Base-by-base conservation (phyloP, 2,329 filamentous ascomycete species). In the Diplodia mutila region DNA sequence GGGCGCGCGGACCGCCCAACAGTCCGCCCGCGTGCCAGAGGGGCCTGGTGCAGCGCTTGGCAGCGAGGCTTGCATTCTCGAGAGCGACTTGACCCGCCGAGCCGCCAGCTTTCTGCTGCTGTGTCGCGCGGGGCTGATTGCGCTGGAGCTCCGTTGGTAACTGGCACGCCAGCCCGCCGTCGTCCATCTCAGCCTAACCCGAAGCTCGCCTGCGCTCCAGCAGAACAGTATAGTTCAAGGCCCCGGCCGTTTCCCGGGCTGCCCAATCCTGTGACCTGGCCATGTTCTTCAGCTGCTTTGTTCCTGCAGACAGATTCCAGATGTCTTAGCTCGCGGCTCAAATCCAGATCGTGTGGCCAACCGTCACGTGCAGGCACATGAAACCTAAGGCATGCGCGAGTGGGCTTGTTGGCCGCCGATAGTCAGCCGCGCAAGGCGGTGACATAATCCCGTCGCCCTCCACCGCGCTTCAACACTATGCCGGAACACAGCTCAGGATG, bases 401-500 rank as follows among this genome's bases (percentile, higher is more conserved):
- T n/a, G 48, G 29, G 18, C 9, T 37, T 37, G 34, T 37, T 37
- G 34, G 34, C 34, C 61, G 51, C 32, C 48, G 48, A 29, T 42
- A 14, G 49, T 23, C 32, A 39, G 14, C 61, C 37, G 61, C 27
- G 23, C 48, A n/a, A 16, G 5, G 34, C 46, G n/a, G n/a, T 68
- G 42, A 61, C 55, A 48, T 49, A 64, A 48, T 52, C 18, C 39
- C 49, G 39, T 48, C 21, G n/a, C 16, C 29, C 37, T 65, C 57
- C 57, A 42, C 49, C 57, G 21, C 59, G 46, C 34, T 42, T 34
- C 53, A 37, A 55, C 16, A 68, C 23, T 7, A 68, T 66, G 64
- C 29, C n/a, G 64, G 37, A 57, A 66, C 42, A 23, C 64, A 39
- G 67, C 66, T 67, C 74, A 86, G 79, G 69, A 90, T 89, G 86